phyloP scores from a whole-genome alignment of 2,329 filamentous ascomycete species.

The Trichoderma harzianum region DNA sequence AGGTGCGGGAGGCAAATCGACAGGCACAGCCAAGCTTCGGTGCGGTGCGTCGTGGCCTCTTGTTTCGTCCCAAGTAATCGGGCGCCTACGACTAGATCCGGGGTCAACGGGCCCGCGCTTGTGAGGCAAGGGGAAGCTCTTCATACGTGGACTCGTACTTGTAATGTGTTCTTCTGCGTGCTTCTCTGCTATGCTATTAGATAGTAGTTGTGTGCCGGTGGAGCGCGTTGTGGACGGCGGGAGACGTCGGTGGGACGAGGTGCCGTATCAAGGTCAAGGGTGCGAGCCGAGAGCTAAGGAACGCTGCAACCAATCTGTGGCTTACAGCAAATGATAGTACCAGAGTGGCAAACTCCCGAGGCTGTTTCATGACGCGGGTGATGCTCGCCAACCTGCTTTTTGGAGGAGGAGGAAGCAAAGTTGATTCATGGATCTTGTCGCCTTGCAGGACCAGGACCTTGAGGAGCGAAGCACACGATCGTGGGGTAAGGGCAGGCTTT shows the following conservation, averaged over 20 bases:
- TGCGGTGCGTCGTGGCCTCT: conserved; percentile 6
- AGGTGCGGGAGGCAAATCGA: not conserved
- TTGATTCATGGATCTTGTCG: conserved; percentile 12
- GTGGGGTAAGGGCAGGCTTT: conserved; percentile 17
- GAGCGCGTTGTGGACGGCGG: conserved; percentile 15
- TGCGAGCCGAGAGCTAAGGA: conserved; percentile 7
- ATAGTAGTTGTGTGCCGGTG: not conserved
- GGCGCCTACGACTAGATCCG: conserved; percentile 20
- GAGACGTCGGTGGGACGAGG: conserved; percentile 17
- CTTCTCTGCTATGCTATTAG: not conserved
- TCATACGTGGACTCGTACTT: conserved; percentile 6
- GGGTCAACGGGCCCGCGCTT: conserved; percentile 12
- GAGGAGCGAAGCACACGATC: conserved; percentile 13
- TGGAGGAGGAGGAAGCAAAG: conserved; percentile 4
- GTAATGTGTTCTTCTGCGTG: not conserved
- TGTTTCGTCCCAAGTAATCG: conserved; percentile 19
- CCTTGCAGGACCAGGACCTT: conserved; percentile 10
- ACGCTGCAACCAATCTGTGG: conserved; percentile 16
- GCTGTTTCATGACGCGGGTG: conserved; percentile 17
- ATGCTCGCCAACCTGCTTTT: conserved; percentile 17
- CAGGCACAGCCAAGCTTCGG: conserved; percentile 16
- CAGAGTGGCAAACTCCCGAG: conserved; percentile 16
- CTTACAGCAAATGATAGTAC: conserved; percentile 5
- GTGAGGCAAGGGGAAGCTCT: conserved; percentile 8
- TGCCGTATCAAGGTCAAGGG: conserved; percentile 17